Conservation (phyloP, 2,329 filamentous ascomycete species). For the Dothideomycetes sp. region DNA sequence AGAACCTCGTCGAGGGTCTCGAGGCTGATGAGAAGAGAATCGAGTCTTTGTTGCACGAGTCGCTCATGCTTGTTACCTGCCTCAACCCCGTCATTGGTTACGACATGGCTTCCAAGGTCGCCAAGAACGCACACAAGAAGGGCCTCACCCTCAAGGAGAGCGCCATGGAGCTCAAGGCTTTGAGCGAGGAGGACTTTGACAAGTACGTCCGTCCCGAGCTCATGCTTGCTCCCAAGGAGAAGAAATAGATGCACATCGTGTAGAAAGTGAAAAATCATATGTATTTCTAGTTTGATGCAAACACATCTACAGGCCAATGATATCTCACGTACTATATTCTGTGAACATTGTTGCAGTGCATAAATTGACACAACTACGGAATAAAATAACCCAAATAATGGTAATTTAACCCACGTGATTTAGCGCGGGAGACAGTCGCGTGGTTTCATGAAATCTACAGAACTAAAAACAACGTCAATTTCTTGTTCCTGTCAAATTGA, state of each 20-base stretch:
- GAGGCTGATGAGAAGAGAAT: constrained; percentile 94
- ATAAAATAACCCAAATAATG: background rate
- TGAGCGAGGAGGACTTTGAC: constrained; percentile 86
- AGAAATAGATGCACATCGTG: constrained; percentile 37
- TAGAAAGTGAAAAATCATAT: constrained; percentile 1
- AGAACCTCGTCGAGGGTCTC: constrained; percentile 80
- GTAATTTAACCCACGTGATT: constrained; percentile 1
- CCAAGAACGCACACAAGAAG: constrained; percentile 99
- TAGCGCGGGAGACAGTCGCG: background rate
- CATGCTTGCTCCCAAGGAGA: constrained; percentile 79
- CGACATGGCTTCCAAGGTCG: constrained; percentile 93
- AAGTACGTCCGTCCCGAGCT: constrained; percentile 82
- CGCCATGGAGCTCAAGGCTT: constrained; percentile 83
- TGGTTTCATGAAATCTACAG: background rate
- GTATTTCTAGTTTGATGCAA: constrained; percentile 2
- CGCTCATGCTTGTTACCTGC: constrained; percentile 96
- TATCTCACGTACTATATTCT: background rate
- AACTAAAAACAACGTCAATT: too few relatives aligned
- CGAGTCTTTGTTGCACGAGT: constrained; percentile 81
- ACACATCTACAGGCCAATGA: background rate
- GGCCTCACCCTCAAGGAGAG: constrained; percentile 86
- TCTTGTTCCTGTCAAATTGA: background rate
- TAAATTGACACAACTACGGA: background rate
- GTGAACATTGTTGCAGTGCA: background rate
- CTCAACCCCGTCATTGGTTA: constrained; percentile 96